Conservation (phyloP, 345 rosid genomes). For the Erucastrum elatum region DNA sequence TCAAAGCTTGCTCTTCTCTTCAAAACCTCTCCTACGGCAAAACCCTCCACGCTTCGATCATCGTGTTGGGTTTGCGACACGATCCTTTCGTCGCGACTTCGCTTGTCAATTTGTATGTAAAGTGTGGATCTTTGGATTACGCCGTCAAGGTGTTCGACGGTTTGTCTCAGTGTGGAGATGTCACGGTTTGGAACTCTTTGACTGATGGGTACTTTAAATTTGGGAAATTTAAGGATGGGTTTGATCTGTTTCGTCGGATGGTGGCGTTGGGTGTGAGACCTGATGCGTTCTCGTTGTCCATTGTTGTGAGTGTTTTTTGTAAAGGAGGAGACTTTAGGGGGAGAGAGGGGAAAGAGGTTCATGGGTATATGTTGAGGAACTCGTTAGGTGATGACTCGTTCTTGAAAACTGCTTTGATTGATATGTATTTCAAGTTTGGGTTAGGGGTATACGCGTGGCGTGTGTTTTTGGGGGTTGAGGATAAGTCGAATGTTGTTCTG, state of each 20-base stretch:
- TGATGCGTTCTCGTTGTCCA: conserved; percentile 66
- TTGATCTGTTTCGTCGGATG: conserved; percentile 56
- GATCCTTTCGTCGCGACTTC: conserved; percentile 65
- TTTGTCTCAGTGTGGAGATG: conserved; percentile 51
- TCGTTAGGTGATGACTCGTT: conserved; percentile 47
- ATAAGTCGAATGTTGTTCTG: conserved; percentile 56
- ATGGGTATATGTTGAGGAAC: conserved; percentile 58
- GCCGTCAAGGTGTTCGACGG: conserved; percentile 75
- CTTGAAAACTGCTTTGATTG: conserved; percentile 62
- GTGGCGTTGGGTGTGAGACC: conserved; percentile 53
- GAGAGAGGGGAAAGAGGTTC: conserved; percentile 56
- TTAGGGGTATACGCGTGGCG: conserved; percentile 49
- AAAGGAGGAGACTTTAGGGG: conserved; percentile 41
- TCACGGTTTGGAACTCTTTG: conserved; percentile 70
- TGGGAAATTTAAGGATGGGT: conserved; percentile 47
- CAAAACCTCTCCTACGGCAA: conserved; percentile 50
- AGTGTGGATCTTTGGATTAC: conserved; percentile 54
- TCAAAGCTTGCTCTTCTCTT: conserved; percentile 61
- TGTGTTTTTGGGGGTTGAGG: conserved; percentile 47
- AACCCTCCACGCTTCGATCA: conserved; percentile 54
- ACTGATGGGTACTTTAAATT: conserved; percentile 60
- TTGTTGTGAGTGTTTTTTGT: conserved; percentile 50
- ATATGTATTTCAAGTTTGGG: conserved; percentile 53
- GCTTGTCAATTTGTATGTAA: conserved; percentile 61
- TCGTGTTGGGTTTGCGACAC: conserved; percentile 44